Conservation (phyloP, 108 stramenopile species). For the Asterionellopsis glacialis region DNA sequence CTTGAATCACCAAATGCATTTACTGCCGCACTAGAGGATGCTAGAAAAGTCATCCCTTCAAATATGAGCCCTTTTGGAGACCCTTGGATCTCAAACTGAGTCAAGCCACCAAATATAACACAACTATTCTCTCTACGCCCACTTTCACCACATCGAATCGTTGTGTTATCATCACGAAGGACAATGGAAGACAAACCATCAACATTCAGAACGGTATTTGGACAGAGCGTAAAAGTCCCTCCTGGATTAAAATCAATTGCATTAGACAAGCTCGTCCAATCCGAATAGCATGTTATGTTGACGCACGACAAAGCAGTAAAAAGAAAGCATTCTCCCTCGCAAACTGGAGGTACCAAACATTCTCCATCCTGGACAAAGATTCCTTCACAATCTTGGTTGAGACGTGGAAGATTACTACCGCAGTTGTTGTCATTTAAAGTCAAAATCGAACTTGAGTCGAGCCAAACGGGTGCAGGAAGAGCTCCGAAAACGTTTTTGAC, state of each 20-base stretch:
- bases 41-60: background rate
- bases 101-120: conserved; percentile 1
- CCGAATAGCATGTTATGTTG: background rate
- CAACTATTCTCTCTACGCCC: background rate
- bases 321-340: background rate
- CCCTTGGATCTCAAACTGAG: conserved; percentile 3
- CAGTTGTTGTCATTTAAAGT: background rate
- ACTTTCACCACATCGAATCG: conserved; percentile 8
- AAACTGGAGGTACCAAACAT: background rate
- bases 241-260: background rate
- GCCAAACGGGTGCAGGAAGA: conserved; percentile 1
- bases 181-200: conserved; percentile 3
- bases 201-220: conserved; percentile 1
- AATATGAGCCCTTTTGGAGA: background rate
- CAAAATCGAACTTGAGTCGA: conserved; percentile 2
- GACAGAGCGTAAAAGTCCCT: background rate
- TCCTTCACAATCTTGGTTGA: background rate
- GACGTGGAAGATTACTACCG: background rate
- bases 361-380: background rate
- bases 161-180: background rate
- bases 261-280: background rate
- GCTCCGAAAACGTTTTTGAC: background rate
- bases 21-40: background rate
- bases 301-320: conserved; percentile 1
- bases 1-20: background rate